Base-by-base conservation (phyloP, 352 stramenopile species). In the Phytophthora lateralis region DNA sequence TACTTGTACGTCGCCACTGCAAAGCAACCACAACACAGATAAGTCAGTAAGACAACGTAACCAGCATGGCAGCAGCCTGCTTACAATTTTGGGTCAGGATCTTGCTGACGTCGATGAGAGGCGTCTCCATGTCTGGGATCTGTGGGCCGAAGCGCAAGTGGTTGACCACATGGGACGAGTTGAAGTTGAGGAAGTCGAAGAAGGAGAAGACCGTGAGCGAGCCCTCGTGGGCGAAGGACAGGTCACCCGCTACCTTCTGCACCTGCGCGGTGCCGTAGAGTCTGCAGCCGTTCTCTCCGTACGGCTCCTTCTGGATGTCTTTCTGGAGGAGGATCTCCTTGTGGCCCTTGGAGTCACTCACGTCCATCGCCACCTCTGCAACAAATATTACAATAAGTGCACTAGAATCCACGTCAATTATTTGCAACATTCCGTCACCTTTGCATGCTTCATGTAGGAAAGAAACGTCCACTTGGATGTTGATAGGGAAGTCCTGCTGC, bases 1-100 rank as follows among this genome's bases (percentile, higher is more conserved):
- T 96, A 96, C 69, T 95, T 95, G 85, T 96, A 96, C 20, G 80
- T 90, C 37, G 80, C 84, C 58, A 96, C 85, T 94, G 48, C 6
- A 60, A 37, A 41, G 30, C 15, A 12, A 38, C 3, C 32, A 38
- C 26, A 34, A 27, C 3, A 34, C 49, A 35, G 49, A 55, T 20
- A 38, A 41, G 8, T 17, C n/a, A 56, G 18, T 6, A 52, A 32
- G 54, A 24, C 18, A 18, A 38, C 21, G 35, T 14, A 21, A 32
- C 6, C n/a, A 17, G 8, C 11, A 58, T 12, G 9, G 3, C 17
- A 54, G 12, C 17, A 54, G 10, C 38, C 8, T 9, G 35, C 75
- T 39, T 62, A 96, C 87, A 73, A 66, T 95, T 95, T 30, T 73
- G 90, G 18, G 72, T 74, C 48, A 96, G 72, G 55, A 87, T 88